Conservation (phyloP, 257 asterid species). For the Marsdenia floribunda region DNA sequence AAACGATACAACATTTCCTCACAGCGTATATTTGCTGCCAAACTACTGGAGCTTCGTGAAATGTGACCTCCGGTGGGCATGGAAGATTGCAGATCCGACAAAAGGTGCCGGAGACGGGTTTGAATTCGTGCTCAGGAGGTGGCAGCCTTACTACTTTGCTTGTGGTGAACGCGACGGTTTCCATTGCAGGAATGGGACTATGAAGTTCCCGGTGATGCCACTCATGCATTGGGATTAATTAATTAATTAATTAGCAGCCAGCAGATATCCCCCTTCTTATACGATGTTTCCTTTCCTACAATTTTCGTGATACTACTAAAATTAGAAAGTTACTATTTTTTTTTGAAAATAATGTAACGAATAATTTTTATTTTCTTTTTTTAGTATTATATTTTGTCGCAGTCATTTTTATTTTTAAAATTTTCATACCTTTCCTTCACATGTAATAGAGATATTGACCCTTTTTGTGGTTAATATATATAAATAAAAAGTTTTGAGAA, state of each 20-base stretch:
- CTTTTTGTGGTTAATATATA: too few species aligned
- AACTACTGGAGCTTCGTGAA: constrained; percentile 50
- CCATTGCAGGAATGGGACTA: constrained; percentile 65
- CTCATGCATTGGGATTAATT: constrained; percentile 34
- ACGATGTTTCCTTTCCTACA: background rate
- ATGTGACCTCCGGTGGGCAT: constrained; percentile 55
- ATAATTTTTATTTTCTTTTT: too few species aligned
- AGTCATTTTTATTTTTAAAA: too few species aligned
- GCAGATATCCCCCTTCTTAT: background rate
- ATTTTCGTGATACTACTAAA: background rate
- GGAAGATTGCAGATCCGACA: constrained; percentile 41
- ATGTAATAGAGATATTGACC: too few species aligned
- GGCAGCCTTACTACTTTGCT: constrained; percentile 60
- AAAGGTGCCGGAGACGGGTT: constrained; percentile 56
- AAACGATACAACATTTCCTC: constrained; percentile 48
- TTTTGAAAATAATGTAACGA: too few species aligned
- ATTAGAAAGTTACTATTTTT: too few species aligned
- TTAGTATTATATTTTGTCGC: too few species aligned
- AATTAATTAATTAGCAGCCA: background rate
- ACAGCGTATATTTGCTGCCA: constrained; percentile 60
- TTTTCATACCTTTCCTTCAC: too few species aligned
- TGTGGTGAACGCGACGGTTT: constrained; percentile 57
- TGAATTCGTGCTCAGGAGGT: constrained; percentile 48
- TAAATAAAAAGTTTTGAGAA: too few species aligned
- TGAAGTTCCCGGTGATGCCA: constrained; percentile 71